phyloP scores from a whole-genome alignment of 2,329 filamentous ascomycete genomes.

The Aspergillus texensis region DNA sequence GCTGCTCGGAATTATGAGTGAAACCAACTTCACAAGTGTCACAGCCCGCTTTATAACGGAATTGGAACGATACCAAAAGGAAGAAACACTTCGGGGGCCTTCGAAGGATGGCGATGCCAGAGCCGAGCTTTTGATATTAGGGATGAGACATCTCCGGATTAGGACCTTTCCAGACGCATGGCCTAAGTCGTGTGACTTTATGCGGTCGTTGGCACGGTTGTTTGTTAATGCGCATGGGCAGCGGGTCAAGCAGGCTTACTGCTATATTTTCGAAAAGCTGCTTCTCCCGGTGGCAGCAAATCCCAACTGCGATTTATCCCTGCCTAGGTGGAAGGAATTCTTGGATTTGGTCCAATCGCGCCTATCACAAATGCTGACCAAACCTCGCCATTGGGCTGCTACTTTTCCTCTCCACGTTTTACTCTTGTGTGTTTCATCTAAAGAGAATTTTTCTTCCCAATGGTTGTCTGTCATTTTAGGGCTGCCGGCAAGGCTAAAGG shows the following conservation, averaged over 20 bases:
- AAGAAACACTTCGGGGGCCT: constrained; percentile 56
- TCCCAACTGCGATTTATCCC: constrained; percentile 73
- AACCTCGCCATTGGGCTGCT: constrained; percentile 88
- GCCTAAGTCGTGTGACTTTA: constrained; percentile 86
- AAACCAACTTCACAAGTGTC: constrained; percentile 84
- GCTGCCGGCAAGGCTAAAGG: constrained; percentile 80
- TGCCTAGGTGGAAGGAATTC: constrained; percentile 85
- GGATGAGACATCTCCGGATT: constrained; percentile 87
- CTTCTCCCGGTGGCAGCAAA: constrained; percentile 84
- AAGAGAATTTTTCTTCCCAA: constrained; percentile 79
- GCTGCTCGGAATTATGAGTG: constrained; percentile 93
- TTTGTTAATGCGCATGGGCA: constrained; percentile 86
- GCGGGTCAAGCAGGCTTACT: constrained; percentile 90
- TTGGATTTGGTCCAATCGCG: constrained; percentile 76
- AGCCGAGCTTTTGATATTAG: constrained; percentile 82
- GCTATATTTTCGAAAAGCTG: constrained; percentile 84
- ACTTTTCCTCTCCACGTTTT: constrained; percentile 87
- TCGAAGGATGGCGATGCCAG: constrained; percentile 72
- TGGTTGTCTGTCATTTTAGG: constrained; percentile 82
- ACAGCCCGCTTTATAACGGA: constrained; percentile 80
- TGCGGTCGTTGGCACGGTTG: constrained; percentile 76
- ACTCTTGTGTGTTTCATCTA: constrained; percentile 82
- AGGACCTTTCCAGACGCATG: constrained; percentile 74
- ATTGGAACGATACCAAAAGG: constrained; percentile 75
- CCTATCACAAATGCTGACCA: constrained; percentile 80